Evolutionary conservation across 2,329 filamentous ascomycete species (phyloP).

Genomic region (Monosporascus sp.): DNA sequence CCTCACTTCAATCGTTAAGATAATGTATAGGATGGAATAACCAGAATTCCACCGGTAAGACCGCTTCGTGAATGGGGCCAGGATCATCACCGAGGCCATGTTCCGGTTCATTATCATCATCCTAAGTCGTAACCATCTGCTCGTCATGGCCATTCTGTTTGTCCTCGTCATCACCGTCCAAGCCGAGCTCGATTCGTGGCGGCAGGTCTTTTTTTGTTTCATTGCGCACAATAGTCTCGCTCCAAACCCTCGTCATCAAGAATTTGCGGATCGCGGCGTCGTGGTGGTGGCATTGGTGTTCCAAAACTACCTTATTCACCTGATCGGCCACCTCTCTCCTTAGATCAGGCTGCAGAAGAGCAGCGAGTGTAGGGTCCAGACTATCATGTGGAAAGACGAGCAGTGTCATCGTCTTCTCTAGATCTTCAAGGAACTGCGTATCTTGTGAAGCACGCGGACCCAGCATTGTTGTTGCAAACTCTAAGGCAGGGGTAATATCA

Average conservation of each 20-base stretch:
- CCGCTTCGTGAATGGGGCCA: neutral
- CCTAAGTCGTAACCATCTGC: constrained; percentile 47
- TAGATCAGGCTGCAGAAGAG: constrained; percentile 72
- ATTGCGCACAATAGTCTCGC: constrained; percentile 58
- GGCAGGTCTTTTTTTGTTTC: constrained; percentile 35
- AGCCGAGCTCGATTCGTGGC: constrained; percentile 33
- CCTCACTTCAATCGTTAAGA: neutral
- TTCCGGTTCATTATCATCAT: neutral
- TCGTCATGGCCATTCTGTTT: constrained; percentile 39
- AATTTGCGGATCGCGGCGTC: constrained; percentile 80
- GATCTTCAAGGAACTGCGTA: constrained; percentile 72
- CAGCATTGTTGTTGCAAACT: constrained; percentile 82
- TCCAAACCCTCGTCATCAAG: constrained; percentile 78
- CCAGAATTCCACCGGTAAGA: neutral
- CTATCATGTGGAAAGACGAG: constrained; percentile 82
- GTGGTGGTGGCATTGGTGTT: constrained; percentile 63
- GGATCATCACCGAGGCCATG: neutral
- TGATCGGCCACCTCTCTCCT: constrained; percentile 77
- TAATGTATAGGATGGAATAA: neutral
- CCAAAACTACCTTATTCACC: constrained; percentile 85
- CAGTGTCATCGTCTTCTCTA: constrained; percentile 90
- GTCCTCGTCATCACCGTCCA: constrained; percentile 23
- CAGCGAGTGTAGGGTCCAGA: constrained; percentile 68
- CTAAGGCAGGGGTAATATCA: constrained; percentile 73
- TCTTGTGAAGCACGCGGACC: constrained; percentile 82